phyloP scores from a whole-genome alignment of 306 rosid species.

The Quillaja saponaria region DNA sequence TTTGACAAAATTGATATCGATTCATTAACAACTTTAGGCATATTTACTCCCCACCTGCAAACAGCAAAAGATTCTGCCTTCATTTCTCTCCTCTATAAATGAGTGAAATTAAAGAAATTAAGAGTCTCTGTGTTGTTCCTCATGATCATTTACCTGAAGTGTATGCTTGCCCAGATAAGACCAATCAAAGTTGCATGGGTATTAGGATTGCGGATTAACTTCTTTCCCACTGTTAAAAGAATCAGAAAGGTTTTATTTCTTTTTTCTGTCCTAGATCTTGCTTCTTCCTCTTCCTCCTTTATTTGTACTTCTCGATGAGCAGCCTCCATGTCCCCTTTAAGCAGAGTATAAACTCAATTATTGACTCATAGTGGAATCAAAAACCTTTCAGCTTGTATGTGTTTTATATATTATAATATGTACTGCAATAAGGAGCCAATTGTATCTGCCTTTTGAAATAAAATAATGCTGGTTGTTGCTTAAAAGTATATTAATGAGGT shows the following conservation, averaged over 20 bases:
- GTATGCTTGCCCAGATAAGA: slow-evolving; percentile 79
- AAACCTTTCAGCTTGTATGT: neutral
- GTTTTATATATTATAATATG: neutral
- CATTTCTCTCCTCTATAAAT: neutral
- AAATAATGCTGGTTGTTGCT: no score
- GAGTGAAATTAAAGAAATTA: slow-evolving; percentile 9
- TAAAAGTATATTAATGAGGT: no score
- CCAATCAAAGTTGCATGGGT: slow-evolving; percentile 86
- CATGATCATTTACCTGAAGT: slow-evolving; percentile 59
- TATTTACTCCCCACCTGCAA: slow-evolving; percentile 75
- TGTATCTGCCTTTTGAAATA: neutral
- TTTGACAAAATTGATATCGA: slow-evolving; percentile 63
- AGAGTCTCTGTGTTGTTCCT: neutral
- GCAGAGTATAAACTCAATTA: neutral
- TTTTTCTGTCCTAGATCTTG: slow-evolving; percentile 36
- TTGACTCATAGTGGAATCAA: no score
- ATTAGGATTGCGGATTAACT: slow-evolving; percentile 74
- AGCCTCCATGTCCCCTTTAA: slow-evolving; percentile 55
- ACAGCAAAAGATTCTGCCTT: slow-evolving; percentile 44
- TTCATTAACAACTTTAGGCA: slow-evolving; percentile 66
- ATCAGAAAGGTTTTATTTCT: slow-evolving; percentile 50
- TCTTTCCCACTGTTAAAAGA: slow-evolving; percentile 73
- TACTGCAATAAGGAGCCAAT: neutral
- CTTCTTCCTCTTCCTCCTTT: slow-evolving; percentile 64
- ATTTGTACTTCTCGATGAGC: slow-evolving; percentile 51